These are phyloP conservation scores for Lichtheimia ornata DNA, from an alignment of 371 early-diverging fungal genomes.

Conservation along the genomic window DNA sequence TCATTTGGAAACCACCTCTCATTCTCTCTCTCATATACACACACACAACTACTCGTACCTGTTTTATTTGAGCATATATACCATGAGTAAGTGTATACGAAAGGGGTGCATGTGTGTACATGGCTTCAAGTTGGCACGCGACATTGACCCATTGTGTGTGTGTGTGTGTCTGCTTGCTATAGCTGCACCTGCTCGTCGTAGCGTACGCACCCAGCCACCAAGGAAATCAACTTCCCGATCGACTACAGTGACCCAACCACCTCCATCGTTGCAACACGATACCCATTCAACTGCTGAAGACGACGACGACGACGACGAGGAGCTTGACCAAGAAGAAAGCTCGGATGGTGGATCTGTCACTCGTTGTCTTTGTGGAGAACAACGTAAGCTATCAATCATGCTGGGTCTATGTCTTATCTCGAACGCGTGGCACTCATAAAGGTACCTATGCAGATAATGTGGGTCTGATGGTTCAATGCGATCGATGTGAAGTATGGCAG, in stretches of 20 bases:
- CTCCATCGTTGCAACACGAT: not conserved
- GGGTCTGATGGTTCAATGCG: slow-evolving; percentile 89
- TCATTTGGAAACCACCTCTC: slow-evolving; percentile 1
- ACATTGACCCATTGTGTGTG: too few relatives aligned
- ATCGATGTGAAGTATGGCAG: slow-evolving; percentile 90
- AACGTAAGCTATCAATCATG: slow-evolving; percentile 49
- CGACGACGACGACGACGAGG: slow-evolving; percentile 16
- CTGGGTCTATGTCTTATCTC: not conserved
- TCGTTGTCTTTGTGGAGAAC: slow-evolving; percentile 80
- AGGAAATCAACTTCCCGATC: slow-evolving; percentile 21
- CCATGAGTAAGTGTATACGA: not conserved
- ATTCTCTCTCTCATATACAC: too few relatives aligned
- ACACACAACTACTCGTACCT: too few relatives aligned
- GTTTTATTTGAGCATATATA: not conserved
- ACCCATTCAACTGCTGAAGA: not conserved
- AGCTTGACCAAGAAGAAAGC: slow-evolving; percentile 33
- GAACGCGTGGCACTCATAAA: slow-evolving; percentile 2
- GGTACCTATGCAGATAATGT: slow-evolving; percentile 56
- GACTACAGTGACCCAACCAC: slow-evolving; percentile 5
- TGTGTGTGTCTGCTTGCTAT: not conserved
- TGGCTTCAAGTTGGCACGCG: too few relatives aligned
- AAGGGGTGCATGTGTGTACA: too few relatives aligned
- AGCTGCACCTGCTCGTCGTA: slow-evolving; percentile 23
- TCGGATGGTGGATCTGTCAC: slow-evolving; percentile 76
- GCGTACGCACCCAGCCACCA: slow-evolving; percentile 18